Percentiles rank a stretch among this genome's conserved stretches.
Evolutionary conservation across 768 basidiomycete genomes (phyloP).

Genomic region (Naganishia antarctica): DNA sequence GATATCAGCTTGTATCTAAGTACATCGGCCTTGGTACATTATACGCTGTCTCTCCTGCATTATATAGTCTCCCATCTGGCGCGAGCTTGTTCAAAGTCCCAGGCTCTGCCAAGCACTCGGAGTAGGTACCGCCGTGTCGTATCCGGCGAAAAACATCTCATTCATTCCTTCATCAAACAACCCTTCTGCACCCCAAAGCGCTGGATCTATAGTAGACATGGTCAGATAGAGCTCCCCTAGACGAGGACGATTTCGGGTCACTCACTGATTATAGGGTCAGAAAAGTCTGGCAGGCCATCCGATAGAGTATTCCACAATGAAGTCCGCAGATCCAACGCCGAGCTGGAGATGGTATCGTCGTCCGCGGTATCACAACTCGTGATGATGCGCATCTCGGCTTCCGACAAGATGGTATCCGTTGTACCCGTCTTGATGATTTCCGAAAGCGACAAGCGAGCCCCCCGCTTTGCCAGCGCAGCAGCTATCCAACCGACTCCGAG

Average conservation of each 20-base stretch:
- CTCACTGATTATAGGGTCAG: conserved; percentile 15
- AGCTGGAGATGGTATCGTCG: conserved; percentile 2
- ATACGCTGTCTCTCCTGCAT: too few relatives aligned
- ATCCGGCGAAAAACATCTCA: conserved; percentile 20
- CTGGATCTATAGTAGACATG: background rate
- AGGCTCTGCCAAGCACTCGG: conserved; percentile 18
- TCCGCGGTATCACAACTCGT: conserved; percentile 10
- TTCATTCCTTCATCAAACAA: conserved; percentile 21
- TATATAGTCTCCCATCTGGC: too few relatives aligned
- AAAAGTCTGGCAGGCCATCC: conserved; percentile 6
- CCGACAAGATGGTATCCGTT: conserved; percentile 22
- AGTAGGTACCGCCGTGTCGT: conserved; percentile 14
- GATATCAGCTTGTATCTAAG: too few relatives aligned
- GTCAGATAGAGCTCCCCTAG: background rate
- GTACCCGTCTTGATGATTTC: conserved; percentile 18
- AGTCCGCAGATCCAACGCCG: conserved; percentile 8
- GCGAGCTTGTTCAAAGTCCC: background rate
- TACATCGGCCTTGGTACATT: too few relatives aligned
- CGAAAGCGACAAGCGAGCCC: background rate
- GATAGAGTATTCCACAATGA: conserved; percentile 11
- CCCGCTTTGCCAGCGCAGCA: conserved; percentile 9
- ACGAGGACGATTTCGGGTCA: background rate
- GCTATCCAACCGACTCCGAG: conserved; percentile 21
- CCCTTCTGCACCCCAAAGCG: conserved; percentile 16
- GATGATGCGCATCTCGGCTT: conserved; percentile 23